Base-by-base conservation (phyloP, 2,329 filamentous ascomycete species). In the Dactylella cylindrospora region DNA sequence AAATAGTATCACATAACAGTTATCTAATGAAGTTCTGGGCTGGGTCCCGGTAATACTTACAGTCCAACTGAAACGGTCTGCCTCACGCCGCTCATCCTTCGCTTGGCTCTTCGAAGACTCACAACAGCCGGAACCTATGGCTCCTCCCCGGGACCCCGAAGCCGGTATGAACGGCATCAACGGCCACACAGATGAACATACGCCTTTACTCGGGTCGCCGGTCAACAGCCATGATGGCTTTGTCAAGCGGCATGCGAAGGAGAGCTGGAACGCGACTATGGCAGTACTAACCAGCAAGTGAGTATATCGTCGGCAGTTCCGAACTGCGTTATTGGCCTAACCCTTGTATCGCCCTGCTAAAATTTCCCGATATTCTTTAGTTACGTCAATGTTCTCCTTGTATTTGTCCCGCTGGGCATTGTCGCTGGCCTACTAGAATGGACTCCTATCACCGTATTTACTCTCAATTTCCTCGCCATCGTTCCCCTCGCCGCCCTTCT, bases 381-480 rank as follows among this genome's bases (percentile, higher is more conserved):
- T 50, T 68, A 69, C 72, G 83, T 79, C 72, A 91, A 90, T 71
- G 79, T 84, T 66, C 77, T 85, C 49, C 83, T 93, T 66, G 76
- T 88, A 61, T 83, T 84, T 69, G 87, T 90, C 6, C 86, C 86
- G 7, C 72, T 88, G 33, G 86, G 86, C 64, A 86, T 90, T 65
- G 69, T 83, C 47, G 82, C 85, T 59, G 86, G 85, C 59, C 73
- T 75, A 10, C 68, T 81, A 60, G 75, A 76, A 39, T 86, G 84
- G 83, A 77, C 78, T 69, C 79, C 86, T 1, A 81, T 83, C 8
- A 79, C 80, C 51, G 80, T 89, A 66, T 90, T 90, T 72, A 76
- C 82, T 41, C 79, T 90, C 71, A 90, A 90, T 75, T 90, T 90
- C 75, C 79, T 90, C 67, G 86, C 86, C 68, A 89, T 90, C 66